Evolutionary conservation across 805 yeast genomes (phyloP), one percentile per base, ranked within the genome.

Genomic region (Kluyveromyces aestuarii): DNA sequence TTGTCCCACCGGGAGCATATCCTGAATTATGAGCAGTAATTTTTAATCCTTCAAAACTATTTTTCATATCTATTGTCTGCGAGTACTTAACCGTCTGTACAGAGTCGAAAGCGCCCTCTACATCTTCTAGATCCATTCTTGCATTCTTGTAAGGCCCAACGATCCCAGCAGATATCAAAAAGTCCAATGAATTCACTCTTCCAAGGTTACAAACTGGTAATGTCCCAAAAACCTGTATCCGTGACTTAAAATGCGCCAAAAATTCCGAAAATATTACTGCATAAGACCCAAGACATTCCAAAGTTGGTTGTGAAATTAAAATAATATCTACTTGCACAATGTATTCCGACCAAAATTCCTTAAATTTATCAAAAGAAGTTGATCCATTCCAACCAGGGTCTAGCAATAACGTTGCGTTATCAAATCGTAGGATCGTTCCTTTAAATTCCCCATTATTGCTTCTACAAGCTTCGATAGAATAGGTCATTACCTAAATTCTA

Each of bases 21-120:
- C 99, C 99, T 0, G 97, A 82, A 63, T 86, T 89, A 56, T 82
- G 81, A 0, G 97, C 95, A 0, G 95, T 82, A 19, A 91, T 69
- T 3, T 78, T 72, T 37, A 82, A 63, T 33, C 82, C 87, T 50
- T 79, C 81, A 37, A 68, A 70, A 47, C 72, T 76, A 8, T 83
- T 88, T 50, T 80, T 69, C 45, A 87, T 67, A 40, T 75, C 75
- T 13, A 83, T 72, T 2, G 87, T 77, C 63, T 93, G 99, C 0
- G 89, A 77, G 61, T 82, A 89, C 58, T 90, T 91, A 44, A 93
- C 69, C 1, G 84, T 69, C 5, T 64, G 72, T 5, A 91, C 75
- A 41, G 72, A 75, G 62, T 90, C 95, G 65, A 89, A 91, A 51
- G 82, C 79, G 44, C 76, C 80, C 56, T 90, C 96, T 4, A 93